Base-by-base conservation (phyloP, 2,329 filamentous ascomycete species). In the Diaporthe sp. region DNA sequence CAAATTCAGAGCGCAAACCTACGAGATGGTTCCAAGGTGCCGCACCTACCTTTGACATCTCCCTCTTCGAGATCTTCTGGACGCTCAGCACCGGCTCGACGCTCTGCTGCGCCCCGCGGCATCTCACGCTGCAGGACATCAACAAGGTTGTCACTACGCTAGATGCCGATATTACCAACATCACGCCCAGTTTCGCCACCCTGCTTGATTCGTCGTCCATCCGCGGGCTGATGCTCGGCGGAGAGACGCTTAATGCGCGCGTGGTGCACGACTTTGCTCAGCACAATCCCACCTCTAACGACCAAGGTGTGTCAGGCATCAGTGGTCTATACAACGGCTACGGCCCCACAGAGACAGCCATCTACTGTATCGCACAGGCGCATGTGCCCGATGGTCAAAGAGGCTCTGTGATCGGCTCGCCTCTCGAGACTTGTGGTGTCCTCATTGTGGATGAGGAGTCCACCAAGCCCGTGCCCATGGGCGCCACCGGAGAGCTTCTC, bases 401-500 rank as follows among this genome's bases (percentile, higher is more conserved):
- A n/a, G 83, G 83, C 9, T 84, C 84, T 3, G 81, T 85, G 28
- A 83, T 85, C 55, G 84, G 84, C 20, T 75, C 80, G 39, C 79
- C 84, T 2, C 77, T 85, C 4, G 77, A 82, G 2, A 85, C 84
- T 10, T 85, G 82, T 61, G 80, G 81, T 13, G 80, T 81, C 68
- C 77, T 84, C 39, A 79, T 84, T 31, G 74, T 83, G 4, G 78
- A 80, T 34, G 71, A 73, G 71, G 77, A 78, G 2, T 68, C 77
- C 47, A 75, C 57, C 9, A 17, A 60, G 7, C 76, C 79, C 1
- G 76, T 78, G 15, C 73, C 78, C 3, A 58, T 74, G 28, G 79
- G 79, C 9, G 75, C 73, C 4, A 51, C 73, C 2, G 79, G 79
- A 25, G 79, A 80, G 72, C 75, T 80, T 1, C 72, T 77, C 44